Conservation (phyloP, 352 stramenopile genomes). For the Globisporangium rhizosaccharum region DNA sequence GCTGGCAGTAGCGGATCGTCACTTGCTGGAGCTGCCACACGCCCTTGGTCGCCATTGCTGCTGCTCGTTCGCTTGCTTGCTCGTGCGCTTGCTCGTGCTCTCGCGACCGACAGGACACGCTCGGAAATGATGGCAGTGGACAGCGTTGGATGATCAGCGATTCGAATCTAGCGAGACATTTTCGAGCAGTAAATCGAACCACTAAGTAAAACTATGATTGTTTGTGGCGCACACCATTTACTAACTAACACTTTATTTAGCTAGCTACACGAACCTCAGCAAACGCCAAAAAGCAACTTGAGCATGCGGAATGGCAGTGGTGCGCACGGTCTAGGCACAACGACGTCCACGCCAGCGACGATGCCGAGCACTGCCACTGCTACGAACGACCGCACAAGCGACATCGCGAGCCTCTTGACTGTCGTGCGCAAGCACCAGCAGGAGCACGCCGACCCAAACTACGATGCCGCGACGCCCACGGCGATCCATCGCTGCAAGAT, state of each 20-base stretch:
- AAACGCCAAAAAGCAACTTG: too few species aligned
- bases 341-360: too few species aligned
- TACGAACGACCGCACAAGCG: constrained; percentile 15
- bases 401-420: constrained; percentile 39
- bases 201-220: too few species aligned
- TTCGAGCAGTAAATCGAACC: too few species aligned
- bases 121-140: not conserved
- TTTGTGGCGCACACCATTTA: too few species aligned
- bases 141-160: not conserved
- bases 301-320: too few species aligned
- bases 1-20: constrained; percentile 79
- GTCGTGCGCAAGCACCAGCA: constrained; percentile 40
- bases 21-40: constrained; percentile 78
- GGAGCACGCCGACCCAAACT: constrained; percentile 36
- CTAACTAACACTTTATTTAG: too few species aligned
- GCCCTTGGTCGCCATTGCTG: constrained; percentile 60
- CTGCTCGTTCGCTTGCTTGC: not conserved
- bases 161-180: not conserved
- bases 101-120: not conserved
- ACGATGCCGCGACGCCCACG: constrained; percentile 27
- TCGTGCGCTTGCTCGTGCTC: constrained; percentile 12
- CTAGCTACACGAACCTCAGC: too few species aligned
- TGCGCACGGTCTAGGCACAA: too few species aligned
- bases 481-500: constrained; percentile 54
- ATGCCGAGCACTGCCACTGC: too few species aligned